Base-by-base conservation (phyloP, 768 basidiomycete genomes). In the Nevesoporus exiguus region DNA sequence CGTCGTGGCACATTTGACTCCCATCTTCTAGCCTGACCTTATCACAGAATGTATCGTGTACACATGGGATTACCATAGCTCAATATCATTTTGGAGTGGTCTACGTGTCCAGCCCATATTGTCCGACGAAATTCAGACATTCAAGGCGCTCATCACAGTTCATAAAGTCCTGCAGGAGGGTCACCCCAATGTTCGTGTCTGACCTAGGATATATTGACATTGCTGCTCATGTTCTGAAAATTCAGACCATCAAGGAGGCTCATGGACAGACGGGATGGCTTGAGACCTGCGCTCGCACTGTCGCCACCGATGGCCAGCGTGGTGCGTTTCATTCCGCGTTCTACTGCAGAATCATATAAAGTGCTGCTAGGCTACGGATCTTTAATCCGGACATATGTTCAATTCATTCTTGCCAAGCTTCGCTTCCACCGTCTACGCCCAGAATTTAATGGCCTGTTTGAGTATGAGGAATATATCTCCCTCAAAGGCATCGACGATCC, bases 21-120 rank as follows among this genome's bases (percentile, higher is more conserved):
- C 17, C 31, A 17, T 51, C 37, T 33, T 43, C 22, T 27, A 25
- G 52, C 46, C 55, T 70, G 45, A 72, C 46, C 9, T 27, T 33
- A 21, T 30, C 9, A 10, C 70, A 98, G 96, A 98, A 77, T 93
- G 90, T 65, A 98, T 99, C 69, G 92, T 98, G 24, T 99, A 94
- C 72, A 98, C 97, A 7, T 98, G 95, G 95, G 97, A 99, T 71
- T 98, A 98, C 66, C 95, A 98, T 65, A 90, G 94, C 19, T 98
- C 95, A 33, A 86, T 92, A 62, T 95, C 95, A 7, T 98, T 98
- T 70, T 99, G 97, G 97, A 93, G 92, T 62, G 93, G 93, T 27
- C 79, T 99, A 7, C 82, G 97, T 29, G 97, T 98, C 2, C 96
- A 98, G 59, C 97, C 97, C 39, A 97, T 99, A 63, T 76, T 99